phyloP scores from a whole-genome alignment of 2,329 filamentous ascomycete genomes.

The Ceratocystis cacaofunesta region DNA sequence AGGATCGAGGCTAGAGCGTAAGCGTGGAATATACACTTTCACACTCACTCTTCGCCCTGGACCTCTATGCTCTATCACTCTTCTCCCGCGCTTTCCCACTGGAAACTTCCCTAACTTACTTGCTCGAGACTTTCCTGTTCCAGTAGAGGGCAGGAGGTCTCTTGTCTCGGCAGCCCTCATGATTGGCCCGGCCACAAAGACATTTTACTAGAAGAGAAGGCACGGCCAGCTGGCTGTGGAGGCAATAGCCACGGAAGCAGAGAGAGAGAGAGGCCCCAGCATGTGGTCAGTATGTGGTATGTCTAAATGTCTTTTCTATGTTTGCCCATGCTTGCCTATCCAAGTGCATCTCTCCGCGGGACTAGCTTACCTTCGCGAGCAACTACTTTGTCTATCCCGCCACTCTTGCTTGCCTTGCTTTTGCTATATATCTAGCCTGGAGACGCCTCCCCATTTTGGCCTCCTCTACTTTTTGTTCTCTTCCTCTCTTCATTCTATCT shows the following conservation, averaged over 20 bases:
- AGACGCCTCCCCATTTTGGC: background rate
- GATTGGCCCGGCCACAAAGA: slow-evolving; percentile 2
- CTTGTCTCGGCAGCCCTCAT: background rate
- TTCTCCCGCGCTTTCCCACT: background rate
- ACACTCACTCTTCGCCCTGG: background rate
- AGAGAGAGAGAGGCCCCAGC: too few relatives aligned
- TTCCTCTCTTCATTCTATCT: background rate
- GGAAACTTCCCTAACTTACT: background rate
- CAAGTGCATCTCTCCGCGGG: too few relatives aligned
- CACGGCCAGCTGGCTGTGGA: background rate
- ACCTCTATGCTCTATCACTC: background rate
- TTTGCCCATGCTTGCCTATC: too few relatives aligned
- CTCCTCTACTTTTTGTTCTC: background rate
- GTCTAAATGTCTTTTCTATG: too few relatives aligned
- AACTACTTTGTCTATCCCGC: too few relatives aligned
- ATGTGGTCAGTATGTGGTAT: too few relatives aligned
- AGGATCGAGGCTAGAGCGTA: background rate
- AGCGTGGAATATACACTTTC: background rate
- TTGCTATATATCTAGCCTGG: slow-evolving; percentile 8
- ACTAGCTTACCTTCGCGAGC: too few relatives aligned
- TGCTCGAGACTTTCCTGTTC: background rate
- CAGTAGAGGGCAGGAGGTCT: background rate
- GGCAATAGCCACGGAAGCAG: background rate
- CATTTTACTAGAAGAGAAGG: background rate
- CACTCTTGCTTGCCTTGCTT: background rate